Base-by-base conservation (phyloP, 768 basidiomycete species). In the Kwoniella dejecticola region DNA sequence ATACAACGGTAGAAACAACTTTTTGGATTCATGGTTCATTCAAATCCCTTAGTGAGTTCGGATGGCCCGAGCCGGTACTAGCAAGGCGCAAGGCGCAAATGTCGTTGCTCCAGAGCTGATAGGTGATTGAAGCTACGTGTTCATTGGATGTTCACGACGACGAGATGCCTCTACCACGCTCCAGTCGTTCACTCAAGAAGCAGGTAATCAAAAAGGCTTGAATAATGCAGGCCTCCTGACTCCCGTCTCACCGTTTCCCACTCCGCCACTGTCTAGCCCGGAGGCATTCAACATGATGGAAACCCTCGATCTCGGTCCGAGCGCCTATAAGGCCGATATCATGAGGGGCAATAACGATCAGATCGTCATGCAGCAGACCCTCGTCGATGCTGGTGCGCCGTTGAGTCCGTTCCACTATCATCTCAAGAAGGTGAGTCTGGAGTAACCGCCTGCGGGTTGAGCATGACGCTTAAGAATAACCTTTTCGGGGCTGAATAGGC, bases 1-100 rank as follows among this genome's bases (percentile, higher is more conserved):
- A 31, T 87, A 85, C 80, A 90, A 89, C 67, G 88, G 84, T 10
- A 83, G 89, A 49, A 89, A 89, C 79, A 82, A 81, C 48, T 87
- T 88, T 71, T 78, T 89, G 54, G 67, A 87, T n/a, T 86, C 88
- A 0, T 83, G 84, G 76, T 82, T 88, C 64, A 83, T 88, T 47
- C 79, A 85, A 71, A 88, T 89, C 82, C 84, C 77, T 1, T 61
- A 66, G 67, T 54, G 30, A 49, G 61, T 56, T 11, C n/a, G 6
- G 12, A 42, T 38, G 19, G 41, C 41, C 19, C 17, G 7, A 42
- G 6, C 10, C 6, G 11, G 6, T 42, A 8, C 19, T 11, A 7
- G 41, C 41, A 42, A 11, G 52, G 24, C 41, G 47, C 7, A 7
- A 7, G 15, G 33, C 62, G 30, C n/a, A 15, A 10, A 19, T 10